Conservation (phyloP, 2,329 filamentous ascomycete species). For the Parafenestella ontariensis region DNA sequence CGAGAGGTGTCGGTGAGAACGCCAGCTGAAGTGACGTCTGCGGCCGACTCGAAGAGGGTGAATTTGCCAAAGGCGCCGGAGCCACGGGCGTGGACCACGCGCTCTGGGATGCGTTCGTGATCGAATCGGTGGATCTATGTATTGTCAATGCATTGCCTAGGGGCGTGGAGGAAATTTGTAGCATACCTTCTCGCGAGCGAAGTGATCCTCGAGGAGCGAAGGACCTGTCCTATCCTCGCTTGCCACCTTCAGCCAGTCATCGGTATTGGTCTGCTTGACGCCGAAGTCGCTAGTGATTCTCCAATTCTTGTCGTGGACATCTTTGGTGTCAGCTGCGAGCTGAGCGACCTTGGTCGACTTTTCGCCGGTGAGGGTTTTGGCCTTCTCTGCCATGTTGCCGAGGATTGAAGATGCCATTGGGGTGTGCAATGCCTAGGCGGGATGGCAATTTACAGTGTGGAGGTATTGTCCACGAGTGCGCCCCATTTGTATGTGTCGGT, state of each 20-base stretch:
- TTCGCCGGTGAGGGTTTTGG: slow-evolving; percentile 43
- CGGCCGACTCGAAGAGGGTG: slow-evolving; percentile 68
- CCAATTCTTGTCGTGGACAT: slow-evolving; percentile 62
- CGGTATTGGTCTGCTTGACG: slow-evolving; percentile 73
- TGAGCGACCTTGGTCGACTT: slow-evolving; percentile 66
- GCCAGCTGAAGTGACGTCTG: slow-evolving; percentile 68
- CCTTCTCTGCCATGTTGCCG: slow-evolving; percentile 36
- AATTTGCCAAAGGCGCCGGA: slow-evolving; percentile 72
- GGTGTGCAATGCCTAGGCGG: slow-evolving; percentile 4
- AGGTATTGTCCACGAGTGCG: neutral
- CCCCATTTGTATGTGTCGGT: slow-evolving; percentile 13
- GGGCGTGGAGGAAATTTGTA: too few species aligned
- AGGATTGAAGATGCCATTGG: slow-evolving; percentile 45
- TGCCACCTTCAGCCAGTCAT: slow-evolving; percentile 76
- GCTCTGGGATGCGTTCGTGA: slow-evolving; percentile 73
- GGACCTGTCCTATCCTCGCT: slow-evolving; percentile 71
- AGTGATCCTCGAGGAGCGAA: slow-evolving; percentile 72
- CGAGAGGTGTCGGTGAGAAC: slow-evolving; percentile 73
- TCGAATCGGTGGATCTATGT: slow-evolving; percentile 77
- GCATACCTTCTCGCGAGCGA: slow-evolving; percentile 74
- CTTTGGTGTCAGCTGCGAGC: slow-evolving; percentile 64
- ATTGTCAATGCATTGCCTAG: slow-evolving; percentile 5
- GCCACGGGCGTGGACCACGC: slow-evolving; percentile 72
- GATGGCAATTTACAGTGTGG: slow-evolving; percentile 9
- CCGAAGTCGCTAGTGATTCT: slow-evolving; percentile 80